Conservation (phyloP, 2,329 filamentous ascomycete genomes). For the Fusarium decemcellulare region DNA sequence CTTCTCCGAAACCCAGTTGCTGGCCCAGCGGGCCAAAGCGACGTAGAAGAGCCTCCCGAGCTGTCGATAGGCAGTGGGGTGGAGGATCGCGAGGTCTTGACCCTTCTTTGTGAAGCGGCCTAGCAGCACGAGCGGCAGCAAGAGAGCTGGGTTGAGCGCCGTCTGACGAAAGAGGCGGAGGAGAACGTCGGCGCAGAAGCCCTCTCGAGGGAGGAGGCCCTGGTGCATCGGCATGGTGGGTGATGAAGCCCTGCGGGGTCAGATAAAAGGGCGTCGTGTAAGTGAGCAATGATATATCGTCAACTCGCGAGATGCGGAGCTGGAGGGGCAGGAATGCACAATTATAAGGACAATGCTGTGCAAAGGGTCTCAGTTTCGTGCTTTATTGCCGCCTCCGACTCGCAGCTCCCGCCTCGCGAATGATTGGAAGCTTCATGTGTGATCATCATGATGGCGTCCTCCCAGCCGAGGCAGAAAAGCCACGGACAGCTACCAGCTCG, state of each 20-base stretch:
- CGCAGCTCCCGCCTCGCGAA: background rate
- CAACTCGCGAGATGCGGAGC: background rate
- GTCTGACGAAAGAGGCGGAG: conserved; percentile 71
- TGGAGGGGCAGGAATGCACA: background rate
- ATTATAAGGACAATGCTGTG: background rate
- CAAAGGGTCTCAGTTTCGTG: conserved; percentile 1
- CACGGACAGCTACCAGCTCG: conserved; percentile 37
- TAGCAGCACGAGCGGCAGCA: conserved; percentile 74
- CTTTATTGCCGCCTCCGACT: background rate
- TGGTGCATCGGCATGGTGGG: conserved; percentile 60
- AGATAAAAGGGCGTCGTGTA: background rate
- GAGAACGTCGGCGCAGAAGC: conserved; percentile 73
- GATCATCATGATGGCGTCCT: conserved; percentile 13
- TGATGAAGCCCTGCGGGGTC: background rate
- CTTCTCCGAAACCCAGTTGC: conserved; percentile 51
- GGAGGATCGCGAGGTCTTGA: conserved; percentile 65
- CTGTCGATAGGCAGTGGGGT: conserved; percentile 64
- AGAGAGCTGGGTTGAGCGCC: conserved; percentile 74
- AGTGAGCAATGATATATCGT: conserved; percentile 8
- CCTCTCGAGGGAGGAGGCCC: conserved; percentile 68
- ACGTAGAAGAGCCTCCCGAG: conserved; percentile 57
- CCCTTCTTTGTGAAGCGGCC: conserved; percentile 76
- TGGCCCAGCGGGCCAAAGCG: conserved; percentile 46
- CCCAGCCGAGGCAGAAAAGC: conserved; percentile 25
- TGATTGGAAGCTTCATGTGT: conserved; percentile 6